Conservation (phyloP, 164 flowering plant genomes). For the Hamamelis virginiana region DNA sequence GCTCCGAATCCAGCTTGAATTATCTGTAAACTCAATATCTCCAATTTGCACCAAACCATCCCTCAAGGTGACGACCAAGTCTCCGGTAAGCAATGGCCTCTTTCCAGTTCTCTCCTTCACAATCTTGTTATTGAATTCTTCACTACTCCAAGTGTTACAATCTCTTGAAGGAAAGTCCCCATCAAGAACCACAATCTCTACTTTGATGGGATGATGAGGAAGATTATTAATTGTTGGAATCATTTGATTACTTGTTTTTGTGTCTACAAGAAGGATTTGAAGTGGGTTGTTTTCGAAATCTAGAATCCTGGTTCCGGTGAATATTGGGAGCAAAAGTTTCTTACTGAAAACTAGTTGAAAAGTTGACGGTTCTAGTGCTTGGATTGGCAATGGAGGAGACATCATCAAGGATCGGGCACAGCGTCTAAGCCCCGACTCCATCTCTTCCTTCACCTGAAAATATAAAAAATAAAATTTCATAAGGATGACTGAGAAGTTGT, state of each 20-base stretch:
- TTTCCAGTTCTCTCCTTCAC: slow-evolving; percentile 58
- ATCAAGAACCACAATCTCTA: slow-evolving; percentile 59
- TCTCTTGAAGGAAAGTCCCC: slow-evolving; percentile 52
- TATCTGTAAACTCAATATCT: slow-evolving; percentile 64
- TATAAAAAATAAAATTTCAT: too few relatives aligned
- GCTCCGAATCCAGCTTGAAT: slow-evolving; percentile 78
- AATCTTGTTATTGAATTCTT: slow-evolving; percentile 46
- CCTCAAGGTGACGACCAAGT: slow-evolving; percentile 38
- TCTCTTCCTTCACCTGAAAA: slow-evolving; percentile 67
- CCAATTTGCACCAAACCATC: slow-evolving; percentile 41
- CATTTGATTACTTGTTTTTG: slow-evolving; percentile 4
- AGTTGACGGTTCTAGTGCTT: slow-evolving; percentile 41
- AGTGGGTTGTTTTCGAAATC: slow-evolving; percentile 40
- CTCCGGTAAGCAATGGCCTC: slow-evolving; percentile 66
- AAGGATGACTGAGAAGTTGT: too few relatives aligned
- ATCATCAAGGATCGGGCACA: slow-evolving; percentile 19
- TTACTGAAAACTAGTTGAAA: slow-evolving; percentile 43
- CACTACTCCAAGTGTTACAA: slow-evolving; percentile 39
- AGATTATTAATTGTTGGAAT: slow-evolving; percentile 19
- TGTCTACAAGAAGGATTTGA: slow-evolving; percentile 40
- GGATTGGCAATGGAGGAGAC: slow-evolving; percentile 49
- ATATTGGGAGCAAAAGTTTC: slow-evolving; percentile 51
- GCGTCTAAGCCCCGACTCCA: slow-evolving; percentile 39
- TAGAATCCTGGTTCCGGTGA: slow-evolving; percentile 55
- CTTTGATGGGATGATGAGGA: slow-evolving; percentile 30